phyloP scores from a whole-genome alignment of 306 rosid species.

The Lathyrus tuberosus region DNA sequence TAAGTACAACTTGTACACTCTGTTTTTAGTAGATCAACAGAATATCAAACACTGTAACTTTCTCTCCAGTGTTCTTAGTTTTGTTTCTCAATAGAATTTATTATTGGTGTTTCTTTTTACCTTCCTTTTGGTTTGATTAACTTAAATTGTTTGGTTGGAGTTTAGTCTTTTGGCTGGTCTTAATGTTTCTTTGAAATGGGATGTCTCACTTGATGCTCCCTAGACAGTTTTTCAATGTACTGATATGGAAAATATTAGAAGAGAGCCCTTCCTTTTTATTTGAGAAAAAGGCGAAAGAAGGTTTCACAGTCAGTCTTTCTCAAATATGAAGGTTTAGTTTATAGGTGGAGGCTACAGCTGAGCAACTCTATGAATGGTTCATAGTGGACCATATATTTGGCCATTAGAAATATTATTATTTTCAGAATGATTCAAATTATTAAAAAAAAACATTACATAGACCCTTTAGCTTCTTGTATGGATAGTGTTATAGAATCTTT shows the following conservation, averaged over 20 bases:
- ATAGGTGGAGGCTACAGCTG: neutral
- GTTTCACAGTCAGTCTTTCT: slow-evolving; percentile 24
- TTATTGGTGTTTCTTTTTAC: slow-evolving; percentile 20
- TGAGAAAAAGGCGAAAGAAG: slow-evolving; percentile 29
- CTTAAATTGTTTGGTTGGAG: neutral
- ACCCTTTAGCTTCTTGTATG: neutral
- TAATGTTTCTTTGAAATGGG: slow-evolving; percentile 19
- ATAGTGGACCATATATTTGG: neutral
- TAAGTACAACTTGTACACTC: neutral
- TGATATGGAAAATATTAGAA: slow-evolving; percentile 15
- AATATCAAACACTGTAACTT: neutral
- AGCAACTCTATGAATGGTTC: neutral
- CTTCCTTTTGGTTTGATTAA: slow-evolving; percentile 23
- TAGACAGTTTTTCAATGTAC: slow-evolving; percentile 8
- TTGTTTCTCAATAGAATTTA: slow-evolving; percentile 11
- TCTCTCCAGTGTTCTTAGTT: slow-evolving; percentile 2
- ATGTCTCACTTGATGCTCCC: slow-evolving; percentile 10
- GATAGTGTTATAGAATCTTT: neutral
- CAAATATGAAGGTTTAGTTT: neutral
- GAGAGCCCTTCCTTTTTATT: slow-evolving; percentile 12
- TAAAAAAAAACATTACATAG: neutral
- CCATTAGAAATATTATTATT: neutral
- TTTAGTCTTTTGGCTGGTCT: slow-evolving; percentile 22
- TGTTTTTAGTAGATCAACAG: slow-evolving; percentile 5
- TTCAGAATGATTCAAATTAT: neutral